Percentiles rank a stretch among this genome's conserved stretches.
Evolutionary conservation across 2,329 filamentous ascomycete genomes (phyloP).

Genomic region (Curvularia eragrostidis): DNA sequence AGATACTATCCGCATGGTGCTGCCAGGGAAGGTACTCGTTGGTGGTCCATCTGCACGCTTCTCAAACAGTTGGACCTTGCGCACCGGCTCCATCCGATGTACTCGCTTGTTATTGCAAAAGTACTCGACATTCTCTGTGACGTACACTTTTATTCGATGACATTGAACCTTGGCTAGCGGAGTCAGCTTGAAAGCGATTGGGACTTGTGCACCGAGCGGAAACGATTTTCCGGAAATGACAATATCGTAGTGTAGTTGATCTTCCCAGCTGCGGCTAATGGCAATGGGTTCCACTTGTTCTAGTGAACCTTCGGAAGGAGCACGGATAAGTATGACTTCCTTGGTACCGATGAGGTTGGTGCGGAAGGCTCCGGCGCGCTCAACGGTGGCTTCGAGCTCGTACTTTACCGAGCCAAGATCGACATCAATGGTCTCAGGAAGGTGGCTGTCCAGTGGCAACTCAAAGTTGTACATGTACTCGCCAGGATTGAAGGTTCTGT

Average conservation of each 20-base stretch:
- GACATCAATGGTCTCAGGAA: conserved; percentile 84
- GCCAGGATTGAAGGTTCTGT: conserved; percentile 81
- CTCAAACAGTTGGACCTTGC: conserved; percentile 86
- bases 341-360: conserved; percentile 83
- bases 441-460: conserved; percentile 77
- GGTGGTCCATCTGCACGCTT: conserved; percentile 82
- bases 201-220: conserved; percentile 83
- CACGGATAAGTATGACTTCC: conserved; percentile 82
- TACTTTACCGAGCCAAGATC: conserved; percentile 88
- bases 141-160: conserved; percentile 88
- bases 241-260: conserved; percentile 94
- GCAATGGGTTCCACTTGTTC: conserved; percentile 94
- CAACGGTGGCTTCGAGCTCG: conserved; percentile 83
- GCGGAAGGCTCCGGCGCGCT: conserved; percentile 87
- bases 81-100: conserved; percentile 80
- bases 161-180: conserved; percentile 92
- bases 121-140: conserved; percentile 90
- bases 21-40: conserved; percentile 74
- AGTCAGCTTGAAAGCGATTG: conserved; percentile 92
- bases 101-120: conserved; percentile 86
- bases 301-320: conserved; percentile 84
- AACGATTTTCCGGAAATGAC: conserved; percentile 96
- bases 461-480: conserved; percentile 82
- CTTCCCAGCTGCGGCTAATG: conserved; percentile 92
- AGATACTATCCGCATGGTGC: conserved; percentile 76